Base-by-base conservation (phyloP, 768 basidiomycete genomes). In the Rhodotorula sphaerocarpa region DNA sequence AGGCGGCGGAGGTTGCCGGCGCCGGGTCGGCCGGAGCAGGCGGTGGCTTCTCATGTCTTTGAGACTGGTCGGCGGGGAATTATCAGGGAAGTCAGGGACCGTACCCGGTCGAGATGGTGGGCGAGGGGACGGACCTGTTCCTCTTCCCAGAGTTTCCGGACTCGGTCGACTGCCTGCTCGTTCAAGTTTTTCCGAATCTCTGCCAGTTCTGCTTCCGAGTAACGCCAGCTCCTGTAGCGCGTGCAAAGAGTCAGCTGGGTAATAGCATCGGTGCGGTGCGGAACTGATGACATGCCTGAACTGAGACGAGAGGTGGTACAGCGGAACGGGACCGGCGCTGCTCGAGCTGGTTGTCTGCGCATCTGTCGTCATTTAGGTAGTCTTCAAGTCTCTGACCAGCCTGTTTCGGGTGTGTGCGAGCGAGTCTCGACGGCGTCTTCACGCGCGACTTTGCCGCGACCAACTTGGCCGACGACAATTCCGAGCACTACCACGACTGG, bases 141-240 rank as follows among this genome's bases (percentile, higher is more conserved):
- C 80, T 72, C 92, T 86, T 65, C 58, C 58, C 58, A 84, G 27
- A 88, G 85, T 39, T 78, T 78, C 55, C 82, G 82, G 70, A 96
- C 92, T 7, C 82, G 84, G 50, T 82, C 78, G 30, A 93, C 85
- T 2, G 89, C 87, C 30, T 81, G 83, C 33, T 78, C 75, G 71
- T 93, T 99, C 65, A 95, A 76, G 25, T 82, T 78, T 15, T 76
- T 70, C 23, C 95, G 82, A 47, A 84, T 81, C 20, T 78, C 70
- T 11, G 72, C 76, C 6, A 99, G 81, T 57, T 82, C 78, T 50
- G 84, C 80, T 20, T 79, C 76, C 0, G 91, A 90, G 75, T 85
- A 95, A 54, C 91, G 79, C 95, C 95, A 99, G 73, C 91, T 84
- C 58, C 79, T 82, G 76, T 79, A 88, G 36, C 16, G n/a, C 11